Percentiles rank a stretch among this genome's conserved stretches.
Evolutionary conservation across 345 rosid genomes (phyloP).

Genomic region (thale cress (Arabidopsis thaliana)): TAIR10.1 NC_003070.9:18208001-18208500

Average conservation of each 20-base stretch:
- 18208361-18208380: slow-evolving; percentile 40
- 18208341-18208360: slow-evolving; percentile 39
- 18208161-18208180: slow-evolving; percentile 29
- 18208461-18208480: slow-evolving; percentile 41
- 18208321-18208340: slow-evolving; percentile 39
- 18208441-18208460: slow-evolving; percentile 38
- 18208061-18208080: slow-evolving; percentile 31
- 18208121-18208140: slow-evolving; percentile 31
- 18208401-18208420: slow-evolving; percentile 29
- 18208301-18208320: slow-evolving; percentile 39
- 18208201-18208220: slow-evolving; percentile 42
- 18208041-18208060: slow-evolving; percentile 24
- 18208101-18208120: slow-evolving; percentile 40
- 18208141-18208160: slow-evolving; percentile 33
- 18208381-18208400: slow-evolving; percentile 37
- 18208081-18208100: slow-evolving; percentile 13
- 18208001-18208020: slow-evolving; percentile 27
- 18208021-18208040: slow-evolving; percentile 28
- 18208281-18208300: slow-evolving; percentile 36
- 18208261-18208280: slow-evolving; percentile 38
- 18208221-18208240: slow-evolving; percentile 39
- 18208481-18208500: slow-evolving; percentile 28
- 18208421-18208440: slow-evolving; percentile 19
- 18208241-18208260: slow-evolving; percentile 43
- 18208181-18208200: slow-evolving; percentile 17